phyloP scores from a whole-genome alignment of 2,329 filamentous ascomycete genomes.

The Anisogramma anomala region DNA sequence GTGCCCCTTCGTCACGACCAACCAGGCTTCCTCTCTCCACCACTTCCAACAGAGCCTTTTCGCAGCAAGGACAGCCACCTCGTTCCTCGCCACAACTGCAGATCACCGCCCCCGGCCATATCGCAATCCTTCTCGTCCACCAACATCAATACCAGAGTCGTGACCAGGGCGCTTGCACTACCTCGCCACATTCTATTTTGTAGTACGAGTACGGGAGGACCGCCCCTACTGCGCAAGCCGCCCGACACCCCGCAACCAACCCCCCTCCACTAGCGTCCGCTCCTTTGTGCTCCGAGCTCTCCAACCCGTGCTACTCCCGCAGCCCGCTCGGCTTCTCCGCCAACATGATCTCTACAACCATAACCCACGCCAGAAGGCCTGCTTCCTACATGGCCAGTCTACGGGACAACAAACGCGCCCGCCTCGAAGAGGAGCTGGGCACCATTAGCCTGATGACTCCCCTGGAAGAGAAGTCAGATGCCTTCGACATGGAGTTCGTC shows the following conservation, averaged over 20 bases:
- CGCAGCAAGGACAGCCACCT: not conserved
- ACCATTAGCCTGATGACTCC: conserved; percentile 11
- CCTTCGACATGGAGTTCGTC: conserved; percentile 7
- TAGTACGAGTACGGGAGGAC: conserved; percentile 1
- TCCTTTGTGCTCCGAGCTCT: conserved; percentile 5
- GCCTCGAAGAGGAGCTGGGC: conserved; percentile 10
- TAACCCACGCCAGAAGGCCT: conserved; percentile 8
- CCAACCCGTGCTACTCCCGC: not conserved
- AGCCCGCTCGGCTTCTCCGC: not conserved
- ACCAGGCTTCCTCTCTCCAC: not conserved
- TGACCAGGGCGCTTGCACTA: conserved; percentile 12
- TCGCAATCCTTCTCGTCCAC: not conserved
- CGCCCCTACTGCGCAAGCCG: conserved; percentile 10
- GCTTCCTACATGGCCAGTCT: conserved; percentile 1
- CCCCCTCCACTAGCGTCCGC: conserved; percentile 3
- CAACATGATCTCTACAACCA: conserved; percentile 14
- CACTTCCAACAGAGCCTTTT: conserved; percentile 2
- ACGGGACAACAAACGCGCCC: conserved; percentile 8
- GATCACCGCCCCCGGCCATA: not conserved
- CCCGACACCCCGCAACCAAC: conserved; percentile 1
- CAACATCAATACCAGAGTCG: conserved; percentile 5
- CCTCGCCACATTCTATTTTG: not conserved
- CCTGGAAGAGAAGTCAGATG: conserved; percentile 11
- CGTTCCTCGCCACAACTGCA: not conserved
- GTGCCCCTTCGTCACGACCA: not conserved